Evolutionary conservation across 345 rosid species (phyloP), one percentile per base, ranked within the genome.

Genomic region (Syzygium jambos): DNA sequence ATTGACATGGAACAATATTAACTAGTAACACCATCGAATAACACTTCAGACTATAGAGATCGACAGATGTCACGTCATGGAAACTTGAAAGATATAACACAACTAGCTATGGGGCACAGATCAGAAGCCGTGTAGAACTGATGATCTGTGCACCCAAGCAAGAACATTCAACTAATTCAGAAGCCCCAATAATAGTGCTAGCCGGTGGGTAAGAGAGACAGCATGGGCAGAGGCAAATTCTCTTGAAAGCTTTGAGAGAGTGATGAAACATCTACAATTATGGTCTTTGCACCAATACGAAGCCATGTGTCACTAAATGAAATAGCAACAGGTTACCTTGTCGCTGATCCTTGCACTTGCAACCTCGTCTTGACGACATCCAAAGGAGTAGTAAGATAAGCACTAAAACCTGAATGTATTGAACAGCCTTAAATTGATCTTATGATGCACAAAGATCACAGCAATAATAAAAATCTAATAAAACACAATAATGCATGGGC

Each of bases 311-410:
- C 82, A 38, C 27, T 73, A 51, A 63, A 52, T 38, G 13, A 15
- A 84, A 51, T 34, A 46, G 10, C 19, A 34, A 41, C 41, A 86
- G 21, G 59, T 89, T 84, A 97, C 99, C 98, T 96, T 89, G 93
- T 63, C 5, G 94, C 87, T 83, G 96, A 86, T 90, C 99, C 99
- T 88, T 97, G 99, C 43, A 97, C 98, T 91, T 97, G 99, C 88
- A 97, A 88, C 91, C 98, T 95, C 89, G 99, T 97, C 94, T 97
- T 97, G 61, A 97, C 88, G 65, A 97, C 95, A 90, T 97, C 99
- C 89, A 97, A 87, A 61, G 99, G 99, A 89, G 98, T 96, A 59
- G 98, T 96, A 23, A 97, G 93, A 89, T 94, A 95, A 7, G 99
- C 97, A 86, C 98, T 96, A 85, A 93, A 88, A 90, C 99, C 99